Percentiles rank a stretch among this genome's conserved stretches.
phyloP scores from a whole-genome alignment of 164 flowering plant genomes.

The Cinnamomum chago region DNA sequence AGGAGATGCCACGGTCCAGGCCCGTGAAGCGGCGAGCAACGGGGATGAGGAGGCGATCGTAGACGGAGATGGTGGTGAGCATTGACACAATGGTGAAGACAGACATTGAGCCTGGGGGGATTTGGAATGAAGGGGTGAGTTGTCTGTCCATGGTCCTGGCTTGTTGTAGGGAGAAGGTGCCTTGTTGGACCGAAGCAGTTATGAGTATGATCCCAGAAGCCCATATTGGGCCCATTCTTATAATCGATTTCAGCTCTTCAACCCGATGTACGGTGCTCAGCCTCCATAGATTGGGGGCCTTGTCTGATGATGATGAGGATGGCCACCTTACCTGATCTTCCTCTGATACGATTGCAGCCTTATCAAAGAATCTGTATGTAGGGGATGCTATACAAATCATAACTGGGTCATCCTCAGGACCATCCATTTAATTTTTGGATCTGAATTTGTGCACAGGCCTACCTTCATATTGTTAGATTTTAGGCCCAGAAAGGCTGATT shows the following conservation, averaged over 20 bases:
- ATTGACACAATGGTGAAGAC: conserved; percentile 61
- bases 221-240: conserved; percentile 47
- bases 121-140: conserved; percentile 33
- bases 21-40: conserved; percentile 55
- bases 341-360: conserved; percentile 67
- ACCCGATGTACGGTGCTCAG: conserved; percentile 46
- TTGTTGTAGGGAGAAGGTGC: conserved; percentile 35
- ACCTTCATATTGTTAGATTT: no score
- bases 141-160: conserved; percentile 55
- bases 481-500: no score
- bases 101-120: conserved; percentile 65
- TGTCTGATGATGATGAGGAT: conserved; percentile 6
- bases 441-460: no score
- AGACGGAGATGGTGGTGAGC: conserved; percentile 54
- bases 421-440: background rate
- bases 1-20: conserved; percentile 67
- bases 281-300: conserved; percentile 39
- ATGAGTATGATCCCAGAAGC: conserved; percentile 34
- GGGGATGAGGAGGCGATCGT: conserved; percentile 65
- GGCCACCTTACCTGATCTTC: conserved; percentile 27
- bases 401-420: no score
- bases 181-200: conserved; percentile 15
- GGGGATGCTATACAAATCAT: background rate
- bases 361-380: conserved; percentile 56
- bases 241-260: conserved; percentile 38